Conservation (phyloP, 768 basidiomycete genomes). For the Auricularia heimuer region DNA sequence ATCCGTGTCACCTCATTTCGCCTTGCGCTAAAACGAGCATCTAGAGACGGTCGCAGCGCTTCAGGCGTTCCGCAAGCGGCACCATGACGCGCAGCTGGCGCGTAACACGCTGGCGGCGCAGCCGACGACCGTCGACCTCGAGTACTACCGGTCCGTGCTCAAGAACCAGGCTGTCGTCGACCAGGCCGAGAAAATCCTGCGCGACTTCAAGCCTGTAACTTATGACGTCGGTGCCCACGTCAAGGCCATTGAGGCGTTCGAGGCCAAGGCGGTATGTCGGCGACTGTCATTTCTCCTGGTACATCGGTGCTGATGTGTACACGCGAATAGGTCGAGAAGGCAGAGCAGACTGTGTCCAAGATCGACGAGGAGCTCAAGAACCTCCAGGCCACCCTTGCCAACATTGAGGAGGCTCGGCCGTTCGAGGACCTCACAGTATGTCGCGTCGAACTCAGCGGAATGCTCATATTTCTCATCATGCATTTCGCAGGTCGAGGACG, state of each 20-base stretch:
- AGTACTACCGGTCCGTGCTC: conserved; percentile 81
- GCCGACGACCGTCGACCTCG: conserved; percentile 79
- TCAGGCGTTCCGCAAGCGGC: conserved; percentile 93
- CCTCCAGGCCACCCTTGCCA: conserved; percentile 85
- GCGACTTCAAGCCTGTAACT: conserved; percentile 85
- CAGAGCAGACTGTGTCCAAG: conserved; percentile 80
- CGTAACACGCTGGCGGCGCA: conserved; percentile 51
- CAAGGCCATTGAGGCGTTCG: conserved; percentile 94
- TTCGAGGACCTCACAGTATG: conserved; percentile 93
- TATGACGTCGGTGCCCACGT: conserved; percentile 85
- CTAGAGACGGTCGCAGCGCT: conserved; percentile 84
- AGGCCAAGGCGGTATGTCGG: conserved; percentile 79
- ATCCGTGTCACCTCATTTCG: not conserved
- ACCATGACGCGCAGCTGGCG: conserved; percentile 77
- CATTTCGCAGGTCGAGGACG: conserved; percentile 63
- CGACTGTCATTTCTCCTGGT: conserved; percentile 12
- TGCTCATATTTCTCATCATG: not conserved
- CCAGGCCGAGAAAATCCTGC: conserved; percentile 83
- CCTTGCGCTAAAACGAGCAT: not conserved
- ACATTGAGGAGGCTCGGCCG: conserved; percentile 94
- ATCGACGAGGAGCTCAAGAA: conserved; percentile 86
- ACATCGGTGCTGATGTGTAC: not conserved
- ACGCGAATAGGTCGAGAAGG: conserved; percentile 61
- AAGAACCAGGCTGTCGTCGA: conserved; percentile 91
- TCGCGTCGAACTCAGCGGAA: conserved; percentile 7